Conservation (phyloP, 2,329 filamentous ascomycete species). For the Meredithiella fracta region DNA sequence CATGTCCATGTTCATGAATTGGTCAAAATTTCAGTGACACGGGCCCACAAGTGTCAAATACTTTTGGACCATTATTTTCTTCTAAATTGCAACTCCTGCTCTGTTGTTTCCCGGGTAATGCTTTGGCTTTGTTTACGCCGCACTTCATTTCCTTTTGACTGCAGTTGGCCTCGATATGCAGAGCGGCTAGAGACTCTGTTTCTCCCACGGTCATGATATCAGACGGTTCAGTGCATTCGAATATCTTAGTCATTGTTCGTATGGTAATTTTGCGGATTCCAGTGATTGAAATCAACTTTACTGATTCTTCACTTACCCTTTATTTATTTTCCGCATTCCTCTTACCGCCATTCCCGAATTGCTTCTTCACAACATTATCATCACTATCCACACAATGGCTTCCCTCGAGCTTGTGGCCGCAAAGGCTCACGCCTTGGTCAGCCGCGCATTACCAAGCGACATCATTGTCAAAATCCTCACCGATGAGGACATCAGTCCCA, state of each 20-base stretch:
- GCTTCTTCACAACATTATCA: not conserved
- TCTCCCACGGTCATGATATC: not conserved
- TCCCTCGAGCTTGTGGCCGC: conserved; percentile 6
- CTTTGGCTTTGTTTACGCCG: not conserved
- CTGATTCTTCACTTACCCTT: not conserved
- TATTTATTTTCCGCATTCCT: not conserved
- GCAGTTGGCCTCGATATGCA: not conserved
- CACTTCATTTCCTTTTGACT: conserved; percentile 2
- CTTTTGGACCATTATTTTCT: not conserved
- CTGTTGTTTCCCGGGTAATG: not conserved
- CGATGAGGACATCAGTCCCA: conserved; percentile 1
- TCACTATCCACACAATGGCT: not conserved
- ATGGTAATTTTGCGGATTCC: not conserved
- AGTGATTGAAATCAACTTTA: not conserved
- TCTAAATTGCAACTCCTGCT: not conserved
- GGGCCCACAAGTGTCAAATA: not conserved
- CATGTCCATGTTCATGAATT: too few relatives aligned
- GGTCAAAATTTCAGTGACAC: too few relatives aligned
- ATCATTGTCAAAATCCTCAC: conserved; percentile 3
- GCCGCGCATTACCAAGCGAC: not conserved
- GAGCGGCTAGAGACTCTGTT: not conserved
- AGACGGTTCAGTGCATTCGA: not conserved
- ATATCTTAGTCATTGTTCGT: not conserved
- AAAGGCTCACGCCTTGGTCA: conserved; percentile 4
- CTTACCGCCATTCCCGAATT: not conserved